Percentiles rank a stretch among this genome's conserved stretches.
Conservation (phyloP, 208 protist species). For the Wallacemonas rigidus region DNA sequence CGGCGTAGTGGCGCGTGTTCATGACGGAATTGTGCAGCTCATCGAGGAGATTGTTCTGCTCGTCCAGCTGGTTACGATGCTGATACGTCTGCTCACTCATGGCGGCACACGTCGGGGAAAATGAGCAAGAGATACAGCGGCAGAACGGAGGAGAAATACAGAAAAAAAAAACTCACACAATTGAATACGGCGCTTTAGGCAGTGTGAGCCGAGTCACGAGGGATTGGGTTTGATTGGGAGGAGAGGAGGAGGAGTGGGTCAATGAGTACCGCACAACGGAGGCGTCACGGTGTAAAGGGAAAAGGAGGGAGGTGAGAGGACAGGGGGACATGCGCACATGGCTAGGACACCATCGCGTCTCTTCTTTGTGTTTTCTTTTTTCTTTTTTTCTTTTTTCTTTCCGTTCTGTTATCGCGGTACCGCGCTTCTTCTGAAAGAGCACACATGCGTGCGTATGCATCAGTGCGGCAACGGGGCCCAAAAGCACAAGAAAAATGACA, state of each 20-base stretch:
- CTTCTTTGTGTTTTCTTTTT: conserved; percentile 14
- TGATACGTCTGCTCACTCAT: conserved; percentile 23
- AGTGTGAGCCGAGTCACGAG: too few species aligned
- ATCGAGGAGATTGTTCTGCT: conserved; percentile 80
- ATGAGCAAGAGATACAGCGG: conserved; percentile 8
- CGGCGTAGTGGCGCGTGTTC: conserved; percentile 79
- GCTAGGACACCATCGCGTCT: background rate
- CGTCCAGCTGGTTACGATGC: conserved; percentile 31
- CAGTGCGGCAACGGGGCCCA: too few species aligned
- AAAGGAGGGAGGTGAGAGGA: background rate
- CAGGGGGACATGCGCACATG: too few species aligned
- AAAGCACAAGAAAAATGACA: conserved; percentile 17
- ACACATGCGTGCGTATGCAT: too few species aligned
- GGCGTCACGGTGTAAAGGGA: background rate
- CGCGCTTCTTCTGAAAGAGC: too few species aligned
- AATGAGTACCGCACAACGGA: too few species aligned
- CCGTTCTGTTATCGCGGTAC: too few species aligned
- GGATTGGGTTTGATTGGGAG: too few species aligned
- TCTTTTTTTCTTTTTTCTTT: conserved; percentile 7
- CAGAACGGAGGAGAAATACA: background rate
- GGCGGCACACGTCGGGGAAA: background rate
- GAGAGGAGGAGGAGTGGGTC: too few species aligned
- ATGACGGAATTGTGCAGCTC: conserved; percentile 84
- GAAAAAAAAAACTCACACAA: background rate
- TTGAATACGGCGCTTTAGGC: too few species aligned